Evolutionary conservation across 306 rosid genomes (phyloP), one percentile per base, ranked within the genome.

Genomic region (Cajanus cajan): DNA sequence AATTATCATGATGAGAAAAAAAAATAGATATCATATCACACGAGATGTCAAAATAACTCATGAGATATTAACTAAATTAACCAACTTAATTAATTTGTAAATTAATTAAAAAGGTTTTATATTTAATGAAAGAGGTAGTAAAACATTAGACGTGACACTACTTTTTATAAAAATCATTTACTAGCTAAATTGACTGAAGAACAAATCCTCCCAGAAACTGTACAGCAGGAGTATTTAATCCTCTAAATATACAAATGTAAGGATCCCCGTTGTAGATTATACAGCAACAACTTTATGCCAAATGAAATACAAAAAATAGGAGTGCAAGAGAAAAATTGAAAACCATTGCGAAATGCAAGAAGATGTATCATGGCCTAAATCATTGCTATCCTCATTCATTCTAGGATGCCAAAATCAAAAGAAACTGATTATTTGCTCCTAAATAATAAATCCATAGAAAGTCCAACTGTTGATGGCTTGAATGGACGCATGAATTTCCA

Each of bases 401-500:
- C 61, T 70, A 77, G 62, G 82, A 79, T 48, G 64, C 69, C 74
- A 52, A 84, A 87, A 85, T 77, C 85, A 80, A 4, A 67, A 9
- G 83, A 50, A 83, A 78, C 58, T 78, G 82, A 77, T 81, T 88
- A 93, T 84, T 91, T 93, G 89, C 87, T 74, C 81, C 82, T 89
- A 74, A 90, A 86, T 77, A 95, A 73, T 71, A 92, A 76, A 86
- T 90, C 87, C 90, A 93, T 76, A 3, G 98, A 87, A 58, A 88
- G 86, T 82, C 97, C 97, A 37, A 91, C 77, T 1, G 97, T 86
- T 21, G 97, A 89, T 36, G 99, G 97, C 79, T 91, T 95, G 73
- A 95, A 86, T 31, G 93, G 90, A 39, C 90, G 93, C 78, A 91
- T 85, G 68, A 93, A 85, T 80, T 84, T 95, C 82, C 88, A 90